Evolutionary conservation across 1,284 basidiomycete species (phyloP), one percentile per base, ranked within the genome.

Genomic region (Ceratobasidium sp.): DNA sequence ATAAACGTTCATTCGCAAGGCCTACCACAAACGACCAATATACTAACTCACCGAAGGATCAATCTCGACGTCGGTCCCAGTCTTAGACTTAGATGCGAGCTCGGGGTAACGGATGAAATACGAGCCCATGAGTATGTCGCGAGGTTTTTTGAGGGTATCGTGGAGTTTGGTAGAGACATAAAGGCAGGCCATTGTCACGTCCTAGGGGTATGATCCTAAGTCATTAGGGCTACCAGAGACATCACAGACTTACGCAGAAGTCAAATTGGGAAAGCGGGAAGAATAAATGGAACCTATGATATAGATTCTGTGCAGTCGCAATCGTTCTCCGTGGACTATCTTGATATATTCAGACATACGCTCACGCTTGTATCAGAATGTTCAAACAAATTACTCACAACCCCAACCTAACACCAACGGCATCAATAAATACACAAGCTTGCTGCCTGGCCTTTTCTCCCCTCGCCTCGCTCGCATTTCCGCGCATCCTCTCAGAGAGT

Each of bases 101-200:
- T 96, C 92, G 0, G 94, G 94, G 78, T 88, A 93, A 45, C 92
- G 91, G 36, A 96, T 85, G 26, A 89, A 87, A 78, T 96, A 96
- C 0, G 92, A 88, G 10, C 89, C 87, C 76, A 94, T 89, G 41
- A 96, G 87, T 71, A 98, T 90, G 74, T 98, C 94, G n/a, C 94
- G 87, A 0, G 96, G 93, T 80, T 98, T 98, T 84, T 98, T 98
- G 77, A 98, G 86, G 1, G 96, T 98, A 81, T 98, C 96, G 78
- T 97, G 94, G 85, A 98, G 91, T 81, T 99, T 99, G 0, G 94
- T 92, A 0, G 96, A 94, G 14, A 98, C 94, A 80, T 96, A 97
- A 1, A 98, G 82, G 0, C 90, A 87, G 0, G 96, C 92, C 14
- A 98, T 85, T 3, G 92, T 87, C 0, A 97, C 94, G 79, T 99